Percentiles rank a stretch among this genome's conserved stretches.
phyloP scores from a whole-genome alignment of 345 rosid genomes.

The Anacardium occidentale region DNA sequence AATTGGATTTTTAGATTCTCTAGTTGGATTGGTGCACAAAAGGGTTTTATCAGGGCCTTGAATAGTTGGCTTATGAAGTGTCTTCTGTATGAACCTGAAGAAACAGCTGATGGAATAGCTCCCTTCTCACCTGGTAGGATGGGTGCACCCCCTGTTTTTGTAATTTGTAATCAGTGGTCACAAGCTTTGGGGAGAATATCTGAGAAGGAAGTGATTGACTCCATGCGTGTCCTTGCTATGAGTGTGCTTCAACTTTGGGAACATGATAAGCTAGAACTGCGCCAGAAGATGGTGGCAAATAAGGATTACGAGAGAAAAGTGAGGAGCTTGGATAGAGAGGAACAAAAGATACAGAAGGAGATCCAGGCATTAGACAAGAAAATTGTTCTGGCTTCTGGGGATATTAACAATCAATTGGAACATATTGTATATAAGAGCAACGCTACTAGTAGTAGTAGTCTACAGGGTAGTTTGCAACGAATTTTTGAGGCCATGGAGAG shows the following conservation, averaged over 20 bases:
- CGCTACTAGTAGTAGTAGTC: constrained; percentile 56
- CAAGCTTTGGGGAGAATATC: constrained; percentile 74
- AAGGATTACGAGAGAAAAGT: constrained; percentile 67
- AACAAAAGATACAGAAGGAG: constrained; percentile 82
- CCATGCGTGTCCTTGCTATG: constrained; percentile 64
- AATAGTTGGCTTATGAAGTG: constrained; percentile 85
- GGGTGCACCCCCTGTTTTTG: constrained; percentile 91
- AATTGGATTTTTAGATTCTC: constrained; percentile 73
- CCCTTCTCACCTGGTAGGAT: constrained; percentile 96
- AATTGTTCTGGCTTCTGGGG: constrained; percentile 48
- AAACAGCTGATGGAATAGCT: constrained; percentile 72
- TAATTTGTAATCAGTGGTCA: constrained; percentile 95
- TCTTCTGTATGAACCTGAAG: constrained; percentile 87
- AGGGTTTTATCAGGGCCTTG: constrained; percentile 66
- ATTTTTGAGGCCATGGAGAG: constrained; percentile 92
- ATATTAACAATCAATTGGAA: constrained; percentile 35
- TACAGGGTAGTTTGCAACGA: constrained; percentile 66
- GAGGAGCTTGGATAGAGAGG: constrained; percentile 68
- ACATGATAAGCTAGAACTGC: constrained; percentile 60
- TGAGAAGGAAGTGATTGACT: constrained; percentile 78
- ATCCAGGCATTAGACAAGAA: constrained; percentile 89
- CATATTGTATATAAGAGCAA: constrained; percentile 68
- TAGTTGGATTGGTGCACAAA: constrained; percentile 80
- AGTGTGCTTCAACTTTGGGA: constrained; percentile 81
- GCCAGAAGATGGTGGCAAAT: constrained; percentile 43